phyloP scores from a whole-genome alignment of 176 grass and related monocot genomes.

The Hordeum marinum region DNA sequence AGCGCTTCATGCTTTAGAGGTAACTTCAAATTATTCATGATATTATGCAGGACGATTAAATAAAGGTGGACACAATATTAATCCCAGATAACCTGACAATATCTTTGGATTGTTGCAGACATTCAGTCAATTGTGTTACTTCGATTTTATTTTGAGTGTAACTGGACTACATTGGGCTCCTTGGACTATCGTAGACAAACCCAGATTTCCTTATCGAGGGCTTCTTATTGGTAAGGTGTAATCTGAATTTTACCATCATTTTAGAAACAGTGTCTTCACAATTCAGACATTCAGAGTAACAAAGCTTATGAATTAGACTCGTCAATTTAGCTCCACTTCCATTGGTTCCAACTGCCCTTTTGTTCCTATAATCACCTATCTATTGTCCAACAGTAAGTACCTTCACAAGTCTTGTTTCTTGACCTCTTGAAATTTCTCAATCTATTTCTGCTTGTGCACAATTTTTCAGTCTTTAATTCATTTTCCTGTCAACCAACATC shows the following conservation, averaged over 20 bases:
- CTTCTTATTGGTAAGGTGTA: constrained; percentile 78
- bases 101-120: constrained; percentile 49
- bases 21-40: constrained; percentile 33
- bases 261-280: not conserved
- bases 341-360: not conserved
- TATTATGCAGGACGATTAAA: not conserved
- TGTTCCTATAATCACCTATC: not conserved
- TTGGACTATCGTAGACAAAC: constrained; percentile 73
- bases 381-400: not conserved
- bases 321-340: not conserved
- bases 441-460: not conserved
- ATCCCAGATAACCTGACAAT: constrained; percentile 2
- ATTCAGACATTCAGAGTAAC: not conserved
- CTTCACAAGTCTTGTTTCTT: not conserved
- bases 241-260: not conserved
- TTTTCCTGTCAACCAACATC: not conserved
- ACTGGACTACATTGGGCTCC: constrained; percentile 68
- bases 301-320: not conserved
- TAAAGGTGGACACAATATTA: not conserved
- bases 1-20: constrained; percentile 85
- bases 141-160: constrained; percentile 61
- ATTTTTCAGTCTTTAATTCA: not conserved
- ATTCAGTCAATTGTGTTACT: constrained; percentile 87
- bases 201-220: constrained; percentile 83
- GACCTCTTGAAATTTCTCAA: not conserved